Conservation (phyloP, 352 stramenopile genomes). For the Phytophthora quininea region DNA sequence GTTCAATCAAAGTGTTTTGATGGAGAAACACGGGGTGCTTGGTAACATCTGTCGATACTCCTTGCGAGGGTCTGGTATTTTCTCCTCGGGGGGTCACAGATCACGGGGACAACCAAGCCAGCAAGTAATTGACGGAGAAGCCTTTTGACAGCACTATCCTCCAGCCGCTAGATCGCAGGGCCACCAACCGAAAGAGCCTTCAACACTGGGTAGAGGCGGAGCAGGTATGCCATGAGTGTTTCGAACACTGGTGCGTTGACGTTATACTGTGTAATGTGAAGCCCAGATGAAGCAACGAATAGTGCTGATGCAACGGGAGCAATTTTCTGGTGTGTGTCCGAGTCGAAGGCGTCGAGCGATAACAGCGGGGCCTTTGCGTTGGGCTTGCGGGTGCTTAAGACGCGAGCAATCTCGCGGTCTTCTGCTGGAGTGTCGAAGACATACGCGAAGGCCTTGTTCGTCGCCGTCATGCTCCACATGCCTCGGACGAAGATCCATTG, state of each 20-base stretch:
- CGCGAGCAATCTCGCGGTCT: constrained; percentile 10
- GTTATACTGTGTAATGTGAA: constrained; percentile 10
- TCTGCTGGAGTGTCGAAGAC: constrained; percentile 12
- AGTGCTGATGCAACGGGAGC: not conserved
- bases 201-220: constrained; percentile 16
- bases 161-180: constrained; percentile 1
- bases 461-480: constrained; percentile 17
- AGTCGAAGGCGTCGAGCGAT: constrained; percentile 4
- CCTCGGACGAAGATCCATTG: constrained; percentile 21
- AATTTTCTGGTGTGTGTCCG: constrained; percentile 11
- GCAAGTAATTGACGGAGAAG: constrained; percentile 7
- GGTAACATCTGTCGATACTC: not conserved
- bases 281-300: constrained; percentile 1
- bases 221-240: constrained; percentile 12
- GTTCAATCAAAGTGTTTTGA: not conserved
- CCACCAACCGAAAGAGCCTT: not conserved
- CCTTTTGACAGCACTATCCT: not conserved
- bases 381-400: constrained; percentile 15
- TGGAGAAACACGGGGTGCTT: constrained; percentile 2
- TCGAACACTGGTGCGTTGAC: constrained; percentile 14
- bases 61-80: not conserved
- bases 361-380: not conserved
- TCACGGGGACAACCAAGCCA: constrained; percentile 13
- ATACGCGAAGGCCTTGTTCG: constrained; percentile 16
- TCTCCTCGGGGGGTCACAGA: not conserved